These are phyloP conservation scores for Chaetomium strumarium DNA, from an alignment of 2,329 filamentous ascomycete genomes.

Conservation along the genomic window DNA sequence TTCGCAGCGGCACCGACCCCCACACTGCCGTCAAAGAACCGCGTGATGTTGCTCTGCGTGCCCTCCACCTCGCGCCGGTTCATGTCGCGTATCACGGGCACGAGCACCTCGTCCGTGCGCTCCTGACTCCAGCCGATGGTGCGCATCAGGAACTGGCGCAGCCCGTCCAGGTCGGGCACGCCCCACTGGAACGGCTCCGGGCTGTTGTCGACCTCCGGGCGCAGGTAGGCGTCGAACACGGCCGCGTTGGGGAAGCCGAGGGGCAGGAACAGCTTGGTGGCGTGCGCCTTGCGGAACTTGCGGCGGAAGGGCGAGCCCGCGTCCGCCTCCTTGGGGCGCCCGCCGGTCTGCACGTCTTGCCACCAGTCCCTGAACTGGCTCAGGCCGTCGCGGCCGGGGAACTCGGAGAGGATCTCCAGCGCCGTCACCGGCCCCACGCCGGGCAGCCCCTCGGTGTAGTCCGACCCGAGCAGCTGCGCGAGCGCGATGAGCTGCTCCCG, in stretches of 20 bases:
- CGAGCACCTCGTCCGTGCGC: constrained; percentile 88
- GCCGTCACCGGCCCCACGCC: constrained; percentile 93
- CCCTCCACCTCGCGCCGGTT: constrained; percentile 82
- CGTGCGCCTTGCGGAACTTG: constrained; percentile 77
- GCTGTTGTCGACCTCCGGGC: constrained; percentile 78
- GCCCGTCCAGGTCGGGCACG: constrained; percentile 81
- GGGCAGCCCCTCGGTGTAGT: constrained; percentile 89
- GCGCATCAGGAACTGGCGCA: constrained; percentile 78
- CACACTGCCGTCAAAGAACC: constrained; percentile 73
- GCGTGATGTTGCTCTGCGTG: constrained; percentile 94
- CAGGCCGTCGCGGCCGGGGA: constrained; percentile 57
- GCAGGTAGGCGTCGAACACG: constrained; percentile 76
- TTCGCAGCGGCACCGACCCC: constrained; percentile 25
- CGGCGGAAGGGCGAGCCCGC: constrained; percentile 62
- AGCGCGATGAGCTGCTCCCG: constrained; percentile 83
- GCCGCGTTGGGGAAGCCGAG: constrained; percentile 69
- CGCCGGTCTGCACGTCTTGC: constrained; percentile 64
- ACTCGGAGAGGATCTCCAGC: constrained; percentile 89
- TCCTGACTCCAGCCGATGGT: constrained; percentile 93
- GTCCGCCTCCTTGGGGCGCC: constrained; percentile 59
- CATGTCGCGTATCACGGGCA: constrained; percentile 94
- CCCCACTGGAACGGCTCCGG: constrained; percentile 88
- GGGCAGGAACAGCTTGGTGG: constrained; percentile 80
- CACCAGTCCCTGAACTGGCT: constrained; percentile 84
- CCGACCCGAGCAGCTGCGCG: constrained; percentile 84